phyloP scores from a whole-genome alignment of 2,329 filamentous ascomycete genomes.

The Colletotrichum karsti region DNA sequence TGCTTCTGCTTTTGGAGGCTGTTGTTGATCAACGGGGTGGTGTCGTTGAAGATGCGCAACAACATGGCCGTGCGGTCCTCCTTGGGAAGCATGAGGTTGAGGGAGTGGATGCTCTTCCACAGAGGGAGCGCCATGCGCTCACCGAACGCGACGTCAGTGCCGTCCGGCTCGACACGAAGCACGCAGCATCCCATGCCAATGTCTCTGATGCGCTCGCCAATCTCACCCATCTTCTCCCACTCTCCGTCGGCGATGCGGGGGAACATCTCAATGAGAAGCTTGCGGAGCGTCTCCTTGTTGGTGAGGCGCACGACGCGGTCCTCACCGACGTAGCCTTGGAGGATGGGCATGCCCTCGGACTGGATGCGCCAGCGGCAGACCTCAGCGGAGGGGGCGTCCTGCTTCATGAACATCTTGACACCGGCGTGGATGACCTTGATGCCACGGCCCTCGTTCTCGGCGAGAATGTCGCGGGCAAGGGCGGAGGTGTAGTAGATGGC shows the following conservation, averaged over 20 bases:
- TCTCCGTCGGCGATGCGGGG: slow-evolving; percentile 81
- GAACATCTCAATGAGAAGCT: slow-evolving; percentile 95
- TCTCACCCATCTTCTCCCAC: slow-evolving; percentile 83
- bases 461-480: slow-evolving; percentile 85
- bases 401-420: slow-evolving; percentile 99
- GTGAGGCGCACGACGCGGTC: slow-evolving; percentile 78
- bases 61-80: slow-evolving; percentile 95
- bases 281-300: slow-evolving; percentile 81
- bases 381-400: slow-evolving; percentile 86
- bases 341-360: slow-evolving; percentile 89
- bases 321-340: slow-evolving; percentile 89
- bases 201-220: slow-evolving; percentile 82
- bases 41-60: slow-evolving; percentile 89
- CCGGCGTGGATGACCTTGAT: slow-evolving; percentile 97
- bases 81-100: slow-evolving; percentile 98
- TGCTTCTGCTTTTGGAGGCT: slow-evolving; percentile 58
- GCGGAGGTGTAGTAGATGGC: slow-evolving; percentile 96
- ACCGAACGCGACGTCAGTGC: slow-evolving; percentile 63
- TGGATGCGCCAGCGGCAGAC: slow-evolving; percentile 96
- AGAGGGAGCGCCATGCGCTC: slow-evolving; percentile 91
- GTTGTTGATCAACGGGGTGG: slow-evolving; percentile 81
- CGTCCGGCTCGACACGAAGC: slow-evolving; percentile 81
- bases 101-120: slow-evolving; percentile 90
- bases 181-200: slow-evolving; percentile 94
- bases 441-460: slow-evolving; percentile 86